Percentiles rank a stretch among this genome's conserved stretches.
Conservation (phyloP, 441 rosid genomes). For the Breynia disticha region DNA sequence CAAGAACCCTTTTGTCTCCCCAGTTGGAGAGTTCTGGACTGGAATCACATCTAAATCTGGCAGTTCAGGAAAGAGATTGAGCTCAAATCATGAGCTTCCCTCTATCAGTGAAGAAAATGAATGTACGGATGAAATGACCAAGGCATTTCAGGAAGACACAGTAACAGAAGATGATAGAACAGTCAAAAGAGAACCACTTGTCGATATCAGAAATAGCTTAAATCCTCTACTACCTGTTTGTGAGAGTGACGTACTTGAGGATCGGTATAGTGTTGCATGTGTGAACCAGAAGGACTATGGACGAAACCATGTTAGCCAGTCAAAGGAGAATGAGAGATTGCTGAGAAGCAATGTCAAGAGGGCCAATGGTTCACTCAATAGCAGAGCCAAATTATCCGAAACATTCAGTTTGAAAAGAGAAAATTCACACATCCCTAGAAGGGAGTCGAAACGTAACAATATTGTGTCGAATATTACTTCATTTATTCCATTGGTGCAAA, state of each 20-base stretch:
- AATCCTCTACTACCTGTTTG: slow-evolving; percentile 37
- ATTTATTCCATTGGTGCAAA: slow-evolving; percentile 75
- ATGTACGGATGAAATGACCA: slow-evolving; percentile 38
- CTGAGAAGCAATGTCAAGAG: slow-evolving; percentile 23
- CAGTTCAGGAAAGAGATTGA: slow-evolving; percentile 60
- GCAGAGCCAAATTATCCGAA: slow-evolving; percentile 49
- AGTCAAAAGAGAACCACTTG: slow-evolving; percentile 48
- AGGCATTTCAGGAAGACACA: slow-evolving; percentile 28
- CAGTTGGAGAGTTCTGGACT: slow-evolving; percentile 68
- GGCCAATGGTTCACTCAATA: slow-evolving; percentile 31
- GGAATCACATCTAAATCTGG: slow-evolving; percentile 45
- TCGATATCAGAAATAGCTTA: slow-evolving; percentile 38
- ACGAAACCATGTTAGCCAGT: slow-evolving; percentile 37
- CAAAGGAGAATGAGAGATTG: slow-evolving; percentile 34
- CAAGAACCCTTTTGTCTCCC: slow-evolving; percentile 48
- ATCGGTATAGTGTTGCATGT: slow-evolving; percentile 55
- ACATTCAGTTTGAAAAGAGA: slow-evolving; percentile 34
- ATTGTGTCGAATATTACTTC: slow-evolving; percentile 75
- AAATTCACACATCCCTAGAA: slow-evolving; percentile 31
- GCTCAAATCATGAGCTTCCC: slow-evolving; percentile 74
- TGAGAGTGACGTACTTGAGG: slow-evolving; percentile 27
- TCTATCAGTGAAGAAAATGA: slow-evolving; percentile 84
- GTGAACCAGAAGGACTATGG: slow-evolving; percentile 33
- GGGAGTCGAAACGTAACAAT: slow-evolving; percentile 52
- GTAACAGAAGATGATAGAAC: slow-evolving; percentile 27